Conservation (phyloP, 2,329 filamentous ascomycete species). For the Calycina herbarum region DNA sequence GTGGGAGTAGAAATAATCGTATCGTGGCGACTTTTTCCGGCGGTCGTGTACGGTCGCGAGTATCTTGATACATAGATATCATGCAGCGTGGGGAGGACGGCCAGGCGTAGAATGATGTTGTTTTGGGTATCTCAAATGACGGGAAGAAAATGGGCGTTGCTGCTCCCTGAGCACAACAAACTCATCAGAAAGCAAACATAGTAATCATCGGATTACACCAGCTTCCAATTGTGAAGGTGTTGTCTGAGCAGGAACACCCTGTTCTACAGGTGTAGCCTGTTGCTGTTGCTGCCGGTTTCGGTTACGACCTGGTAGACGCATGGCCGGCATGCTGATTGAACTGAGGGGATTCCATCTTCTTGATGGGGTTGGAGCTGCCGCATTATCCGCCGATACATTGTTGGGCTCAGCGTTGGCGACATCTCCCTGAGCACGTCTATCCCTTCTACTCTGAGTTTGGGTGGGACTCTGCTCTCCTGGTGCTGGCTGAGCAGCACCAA, state of each 20-base stretch:
- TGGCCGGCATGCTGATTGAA: constrained; percentile 25
- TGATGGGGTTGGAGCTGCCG: constrained; percentile 14
- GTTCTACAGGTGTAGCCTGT: constrained; percentile 16
- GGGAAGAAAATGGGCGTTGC: neutral
- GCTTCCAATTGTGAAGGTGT: constrained; percentile 40
- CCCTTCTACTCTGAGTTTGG: constrained; percentile 13
- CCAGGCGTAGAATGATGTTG: constrained; percentile 6
- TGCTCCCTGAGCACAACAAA: constrained; percentile 6
- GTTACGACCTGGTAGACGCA: constrained; percentile 27
- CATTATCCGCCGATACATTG: constrained; percentile 13
- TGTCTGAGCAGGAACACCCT: constrained; percentile 18
- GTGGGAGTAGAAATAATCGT: constrained; percentile 8
- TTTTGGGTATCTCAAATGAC: constrained; percentile 18
- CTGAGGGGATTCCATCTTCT: constrained; percentile 33
- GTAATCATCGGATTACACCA: constrained; percentile 30
- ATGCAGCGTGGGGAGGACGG: constrained; percentile 9
- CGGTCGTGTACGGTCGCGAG: constrained; percentile 7
- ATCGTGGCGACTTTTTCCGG: neutral
- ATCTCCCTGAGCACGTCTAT: constrained; percentile 23
- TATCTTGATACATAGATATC: constrained; percentile 10
- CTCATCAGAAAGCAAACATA: constrained; percentile 7
- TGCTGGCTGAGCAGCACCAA: constrained; percentile 18
- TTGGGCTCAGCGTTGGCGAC: constrained; percentile 5
- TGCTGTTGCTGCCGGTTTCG: constrained; percentile 19
- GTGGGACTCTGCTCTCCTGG: neutral